Evolutionary conservation across 495 filamentous ascomycete species (phyloP).

Genomic region (Filosporella fistucella): DNA sequence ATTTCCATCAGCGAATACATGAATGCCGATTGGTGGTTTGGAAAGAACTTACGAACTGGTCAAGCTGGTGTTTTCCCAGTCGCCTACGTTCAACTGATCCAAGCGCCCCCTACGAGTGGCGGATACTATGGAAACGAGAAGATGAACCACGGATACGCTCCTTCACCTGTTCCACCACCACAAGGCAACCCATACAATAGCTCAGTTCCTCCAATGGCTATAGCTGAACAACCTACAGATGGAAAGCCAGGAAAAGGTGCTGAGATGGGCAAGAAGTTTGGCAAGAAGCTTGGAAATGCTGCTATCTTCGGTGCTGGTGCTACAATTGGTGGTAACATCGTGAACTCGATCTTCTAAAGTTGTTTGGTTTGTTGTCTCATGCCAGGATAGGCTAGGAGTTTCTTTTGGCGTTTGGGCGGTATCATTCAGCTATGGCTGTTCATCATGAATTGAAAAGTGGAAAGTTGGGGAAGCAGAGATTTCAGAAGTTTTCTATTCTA

Average conservation of each 20-base stretch:
- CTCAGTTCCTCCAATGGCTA: slow-evolving; percentile 46
- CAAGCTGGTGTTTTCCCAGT: slow-evolving; percentile 87
- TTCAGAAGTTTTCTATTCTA: too few relatives aligned
- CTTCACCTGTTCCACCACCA: slow-evolving; percentile 26
- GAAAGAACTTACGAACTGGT: slow-evolving; percentile 73
- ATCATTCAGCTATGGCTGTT: too few relatives aligned
- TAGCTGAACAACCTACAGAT: slow-evolving; percentile 31
- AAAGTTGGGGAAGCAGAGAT: too few relatives aligned
- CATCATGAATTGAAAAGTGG: too few relatives aligned
- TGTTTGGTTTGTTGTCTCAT: too few relatives aligned
- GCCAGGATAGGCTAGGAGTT: too few relatives aligned
- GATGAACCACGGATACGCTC: not conserved
- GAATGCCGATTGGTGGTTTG: slow-evolving; percentile 97
- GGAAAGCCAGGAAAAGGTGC: slow-evolving; percentile 40
- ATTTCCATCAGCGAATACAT: slow-evolving; percentile 82
- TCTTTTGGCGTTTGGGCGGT: too few relatives aligned
- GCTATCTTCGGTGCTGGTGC: slow-evolving; percentile 81
- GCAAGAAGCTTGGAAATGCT: slow-evolving; percentile 58
- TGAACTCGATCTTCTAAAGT: slow-evolving; percentile 64
- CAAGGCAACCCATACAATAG: slow-evolving; percentile 39
- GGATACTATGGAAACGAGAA: slow-evolving; percentile 21
- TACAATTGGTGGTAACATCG: slow-evolving; percentile 86
- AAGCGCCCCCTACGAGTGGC: not conserved
- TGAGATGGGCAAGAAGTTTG: slow-evolving; percentile 66
- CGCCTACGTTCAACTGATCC: slow-evolving; percentile 67